Percentiles rank a stretch among this genome's conserved stretches.
Evolutionary conservation across 2,329 filamentous ascomycete species (phyloP).

Genomic region (Hypoxylon sp.): DNA sequence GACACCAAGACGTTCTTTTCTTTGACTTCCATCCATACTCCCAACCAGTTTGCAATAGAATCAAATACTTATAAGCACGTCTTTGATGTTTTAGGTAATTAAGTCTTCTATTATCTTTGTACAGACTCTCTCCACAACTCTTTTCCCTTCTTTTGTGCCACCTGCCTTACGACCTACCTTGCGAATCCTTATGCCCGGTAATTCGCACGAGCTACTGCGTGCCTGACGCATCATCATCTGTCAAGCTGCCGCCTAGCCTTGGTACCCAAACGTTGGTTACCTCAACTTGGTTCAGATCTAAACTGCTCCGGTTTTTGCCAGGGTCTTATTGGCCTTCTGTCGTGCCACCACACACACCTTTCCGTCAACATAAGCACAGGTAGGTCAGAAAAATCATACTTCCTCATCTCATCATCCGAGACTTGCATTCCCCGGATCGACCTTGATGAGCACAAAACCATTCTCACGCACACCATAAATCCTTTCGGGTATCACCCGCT

Average conservation of each 20-base stretch:
- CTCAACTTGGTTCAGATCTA: constrained; percentile 39
- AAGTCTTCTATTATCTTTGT: constrained; percentile 9
- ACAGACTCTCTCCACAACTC: background rate
- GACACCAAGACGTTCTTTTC: background rate
- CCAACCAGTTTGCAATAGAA: constrained; percentile 10
- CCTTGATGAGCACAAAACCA: constrained; percentile 36
- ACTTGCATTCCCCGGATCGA: constrained; percentile 45
- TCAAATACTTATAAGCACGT: constrained; percentile 1
- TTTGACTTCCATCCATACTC: constrained; percentile 4
- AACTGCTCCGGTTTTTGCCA: constrained; percentile 36
- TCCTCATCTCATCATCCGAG: constrained; percentile 36
- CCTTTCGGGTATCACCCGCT: constrained; percentile 26
- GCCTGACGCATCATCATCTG: constrained; percentile 34
- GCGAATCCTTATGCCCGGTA: constrained; percentile 19
- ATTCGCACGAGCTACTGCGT: constrained; percentile 27
- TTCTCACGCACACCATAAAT: constrained; percentile 28
- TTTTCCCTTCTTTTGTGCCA: constrained; percentile 1
- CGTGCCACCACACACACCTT: constrained; percentile 31
- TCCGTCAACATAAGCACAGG: constrained; percentile 43
- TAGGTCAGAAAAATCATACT: constrained; percentile 46
- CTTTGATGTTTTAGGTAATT: background rate
- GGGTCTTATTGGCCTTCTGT: constrained; percentile 34
- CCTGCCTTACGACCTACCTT: background rate
- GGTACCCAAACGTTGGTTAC: constrained; percentile 35
- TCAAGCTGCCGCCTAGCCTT: constrained; percentile 39